These are phyloP conservation scores for Microdochium bolleyi DNA, from an alignment of 2,329 filamentous ascomycete species.

Conservation along the genomic window DNA sequence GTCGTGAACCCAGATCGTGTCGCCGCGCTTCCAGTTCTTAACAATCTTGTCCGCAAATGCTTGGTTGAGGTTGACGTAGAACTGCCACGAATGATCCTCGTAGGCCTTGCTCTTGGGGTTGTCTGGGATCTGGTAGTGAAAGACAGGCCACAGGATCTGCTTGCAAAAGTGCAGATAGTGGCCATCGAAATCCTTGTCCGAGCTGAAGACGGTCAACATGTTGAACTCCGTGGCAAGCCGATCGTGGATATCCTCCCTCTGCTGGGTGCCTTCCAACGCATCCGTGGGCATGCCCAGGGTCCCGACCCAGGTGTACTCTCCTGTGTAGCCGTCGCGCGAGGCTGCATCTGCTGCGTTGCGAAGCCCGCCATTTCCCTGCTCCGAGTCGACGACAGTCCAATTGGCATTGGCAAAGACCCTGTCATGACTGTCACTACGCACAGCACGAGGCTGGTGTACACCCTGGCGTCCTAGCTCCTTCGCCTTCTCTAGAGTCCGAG, in stretches of 20 bases:
- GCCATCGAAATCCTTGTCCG: conserved; percentile 87
- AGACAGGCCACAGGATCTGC: conserved; percentile 94
- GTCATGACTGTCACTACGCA: conserved; percentile 57
- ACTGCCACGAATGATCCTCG: conserved; percentile 93
- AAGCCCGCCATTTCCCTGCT: conserved; percentile 88
- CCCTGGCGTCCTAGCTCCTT: conserved; percentile 49
- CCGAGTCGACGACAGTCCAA: conserved; percentile 77
- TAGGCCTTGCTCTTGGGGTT: conserved; percentile 98
- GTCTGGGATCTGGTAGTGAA: conserved; percentile 96
- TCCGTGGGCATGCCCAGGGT: conserved; percentile 93
- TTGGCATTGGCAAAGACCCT: conserved; percentile 66
- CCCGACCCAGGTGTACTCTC: conserved; percentile 82
- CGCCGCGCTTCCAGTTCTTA: conserved; percentile 86
- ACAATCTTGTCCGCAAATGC: conserved; percentile 88
- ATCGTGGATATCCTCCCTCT: conserved; percentile 78
- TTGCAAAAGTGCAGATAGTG: conserved; percentile 97
- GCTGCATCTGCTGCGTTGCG: conserved; percentile 81
- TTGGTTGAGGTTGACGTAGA: conserved; percentile 87
- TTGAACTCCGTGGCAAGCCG: conserved; percentile 73
- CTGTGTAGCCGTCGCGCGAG: conserved; percentile 57
- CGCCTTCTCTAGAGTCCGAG: conserved; percentile 48
- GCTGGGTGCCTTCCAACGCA: conserved; percentile 62
- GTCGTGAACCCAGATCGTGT: conserved; percentile 92
- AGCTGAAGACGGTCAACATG: conserved; percentile 76
- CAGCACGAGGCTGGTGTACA: conserved; percentile 43